These are phyloP conservation scores for Yueomyces sinensis DNA, from an alignment of 805 yeast species.

Conservation along the genomic window DNA sequence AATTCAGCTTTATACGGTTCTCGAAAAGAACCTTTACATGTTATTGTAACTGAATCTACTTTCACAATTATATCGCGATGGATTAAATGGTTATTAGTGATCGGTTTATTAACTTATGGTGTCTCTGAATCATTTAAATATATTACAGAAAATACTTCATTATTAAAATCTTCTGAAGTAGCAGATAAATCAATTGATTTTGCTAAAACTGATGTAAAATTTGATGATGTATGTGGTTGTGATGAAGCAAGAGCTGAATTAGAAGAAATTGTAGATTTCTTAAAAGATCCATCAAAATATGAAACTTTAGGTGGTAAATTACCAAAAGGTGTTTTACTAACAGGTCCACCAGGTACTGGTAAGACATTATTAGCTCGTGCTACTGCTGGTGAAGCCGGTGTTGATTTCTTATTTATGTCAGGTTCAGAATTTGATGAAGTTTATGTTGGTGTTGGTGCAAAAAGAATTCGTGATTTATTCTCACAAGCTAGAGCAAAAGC, in stretches of 20 bases:
- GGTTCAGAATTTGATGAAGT: conserved; percentile 97
- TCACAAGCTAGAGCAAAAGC: conserved; percentile 87
- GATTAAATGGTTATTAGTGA: conserved; percentile 78
- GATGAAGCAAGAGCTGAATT: conserved; percentile 97
- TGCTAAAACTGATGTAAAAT: conserved; percentile 72
- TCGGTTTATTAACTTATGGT: conserved; percentile 70
- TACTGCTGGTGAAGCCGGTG: conserved; percentile 98
- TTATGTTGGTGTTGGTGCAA: conserved; percentile 98
- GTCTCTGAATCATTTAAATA: conserved; percentile 67
- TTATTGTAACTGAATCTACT: conserved; percentile 78
- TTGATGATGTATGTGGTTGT: conserved; percentile 90
- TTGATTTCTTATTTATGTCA: conserved; percentile 95
- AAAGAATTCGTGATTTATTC: conserved; percentile 88
- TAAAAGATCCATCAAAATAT: conserved; percentile 90
- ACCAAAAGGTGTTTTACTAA: conserved; percentile 91
- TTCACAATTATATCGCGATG: conserved; percentile 69
- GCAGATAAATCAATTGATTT: conserved; percentile 75
- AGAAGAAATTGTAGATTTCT: conserved; percentile 95
- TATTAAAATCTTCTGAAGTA: conserved; percentile 54
- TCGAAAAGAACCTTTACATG: conserved; percentile 78
- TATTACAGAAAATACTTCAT: conserved; percentile 60
- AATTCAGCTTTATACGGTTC: conserved; percentile 32
- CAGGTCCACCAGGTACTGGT: conserved; percentile 99
- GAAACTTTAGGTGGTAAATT: conserved; percentile 95
- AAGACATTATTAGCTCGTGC: conserved; percentile 93